Conservation (phyloP, 2,329 filamentous ascomycete species). For the Stylonectria norvegica region DNA sequence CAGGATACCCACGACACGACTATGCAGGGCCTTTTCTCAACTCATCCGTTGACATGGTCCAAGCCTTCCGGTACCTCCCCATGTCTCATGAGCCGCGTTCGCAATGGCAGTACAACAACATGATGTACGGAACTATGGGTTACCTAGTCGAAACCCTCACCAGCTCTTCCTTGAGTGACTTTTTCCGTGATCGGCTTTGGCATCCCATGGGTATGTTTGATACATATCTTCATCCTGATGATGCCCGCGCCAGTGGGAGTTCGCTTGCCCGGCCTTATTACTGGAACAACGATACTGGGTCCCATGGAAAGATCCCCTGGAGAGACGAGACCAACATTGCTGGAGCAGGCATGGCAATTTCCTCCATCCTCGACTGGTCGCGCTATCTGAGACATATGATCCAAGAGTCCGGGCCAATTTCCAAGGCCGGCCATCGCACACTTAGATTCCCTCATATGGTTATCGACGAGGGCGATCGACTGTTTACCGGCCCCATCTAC, state of each 20-base stretch:
- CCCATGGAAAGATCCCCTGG: slow-evolving; percentile 24
- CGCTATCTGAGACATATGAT: slow-evolving; percentile 34
- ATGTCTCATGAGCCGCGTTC: slow-evolving; percentile 41
- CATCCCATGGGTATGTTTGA: slow-evolving; percentile 41
- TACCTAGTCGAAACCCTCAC: slow-evolving; percentile 40
- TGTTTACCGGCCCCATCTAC: slow-evolving; percentile 14
- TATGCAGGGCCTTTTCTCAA: slow-evolving; percentile 13
- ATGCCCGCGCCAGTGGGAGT: slow-evolving; percentile 13
- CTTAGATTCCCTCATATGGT: slow-evolving; percentile 26
- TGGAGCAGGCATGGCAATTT: slow-evolving; percentile 41
- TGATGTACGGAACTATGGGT: slow-evolving; percentile 44
- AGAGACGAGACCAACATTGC: slow-evolving; percentile 9
- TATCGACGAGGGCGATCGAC: slow-evolving; percentile 6
- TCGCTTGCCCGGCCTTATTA: slow-evolving; percentile 39
- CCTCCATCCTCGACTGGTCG: slow-evolving; percentile 38
- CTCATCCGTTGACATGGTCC: slow-evolving; percentile 25
- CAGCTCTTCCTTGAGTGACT: slow-evolving; percentile 33
- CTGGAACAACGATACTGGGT: slow-evolving; percentile 30
- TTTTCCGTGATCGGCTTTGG: slow-evolving; percentile 40
- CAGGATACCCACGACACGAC: slow-evolving; percentile 44
- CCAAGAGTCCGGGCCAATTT: slow-evolving; percentile 25
- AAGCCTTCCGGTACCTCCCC: slow-evolving; percentile 41
- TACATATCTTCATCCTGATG: slow-evolving; percentile 30
- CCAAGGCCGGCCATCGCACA: slow-evolving; percentile 21
- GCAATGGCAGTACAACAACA: slow-evolving; percentile 45